These are phyloP conservation scores for Selaginella tamariscina DNA, from an alignment of 75 land plant species.

Conservation along the genomic window DNA sequence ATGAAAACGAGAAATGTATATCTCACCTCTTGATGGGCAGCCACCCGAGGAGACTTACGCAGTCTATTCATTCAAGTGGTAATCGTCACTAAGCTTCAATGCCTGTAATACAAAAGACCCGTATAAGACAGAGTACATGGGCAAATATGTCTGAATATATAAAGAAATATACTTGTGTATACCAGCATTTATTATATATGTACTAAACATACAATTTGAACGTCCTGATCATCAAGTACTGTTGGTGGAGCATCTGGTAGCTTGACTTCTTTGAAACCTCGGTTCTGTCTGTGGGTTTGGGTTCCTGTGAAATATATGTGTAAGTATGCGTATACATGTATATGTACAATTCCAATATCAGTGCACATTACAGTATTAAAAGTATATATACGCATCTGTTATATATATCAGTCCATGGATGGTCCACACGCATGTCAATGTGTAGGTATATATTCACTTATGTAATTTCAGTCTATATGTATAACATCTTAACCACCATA, in stretches of 20 bases:
- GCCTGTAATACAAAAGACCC: slow-evolving; percentile 36
- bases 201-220: slow-evolving; percentile 54
- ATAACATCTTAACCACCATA: neutral
- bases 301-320: slow-evolving; percentile 36
- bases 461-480: neutral
- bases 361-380: slow-evolving; percentile 3
- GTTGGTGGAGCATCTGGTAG: slow-evolving; percentile 62
- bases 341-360: neutral
- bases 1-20: neutral
- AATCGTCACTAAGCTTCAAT: slow-evolving; percentile 84
- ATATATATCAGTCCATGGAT: neutral
- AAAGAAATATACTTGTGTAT: too few species aligned
- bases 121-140: neutral
- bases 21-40: slow-evolving; percentile 87
- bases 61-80: slow-evolving; percentile 86
- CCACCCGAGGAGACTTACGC: slow-evolving; percentile 67
- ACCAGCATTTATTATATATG: neutral
- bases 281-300: slow-evolving; percentile 58
- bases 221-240: slow-evolving; percentile 80
- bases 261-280: slow-evolving; percentile 74
- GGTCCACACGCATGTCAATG: neutral
- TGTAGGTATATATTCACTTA: neutral
- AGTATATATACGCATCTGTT: neutral
- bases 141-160: too few species aligned
- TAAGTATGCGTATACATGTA: neutral